Base-by-base conservation (phyloP, 257 asterid genomes). In the Cinchona pubescens region DNA sequence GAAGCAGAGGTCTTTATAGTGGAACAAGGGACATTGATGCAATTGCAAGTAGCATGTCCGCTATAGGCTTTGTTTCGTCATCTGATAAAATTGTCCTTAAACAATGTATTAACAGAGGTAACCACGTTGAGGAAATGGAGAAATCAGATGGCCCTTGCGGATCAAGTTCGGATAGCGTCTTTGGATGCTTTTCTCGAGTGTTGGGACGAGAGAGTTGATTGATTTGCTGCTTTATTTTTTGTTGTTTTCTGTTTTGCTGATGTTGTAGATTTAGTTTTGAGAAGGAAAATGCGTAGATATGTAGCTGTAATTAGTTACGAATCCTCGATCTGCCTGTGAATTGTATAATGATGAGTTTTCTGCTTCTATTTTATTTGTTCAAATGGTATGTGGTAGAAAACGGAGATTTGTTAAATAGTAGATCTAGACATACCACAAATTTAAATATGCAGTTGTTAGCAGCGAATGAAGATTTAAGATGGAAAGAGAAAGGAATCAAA, bases 1-100 rank as follows among this genome's bases (percentile, higher is more conserved):
- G 97, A 73, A 90, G 89, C 80, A 78, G 96, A 76, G 97, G 97
- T 29, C 81, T 90, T 7, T 94, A 90, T 65, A 72, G 83, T 49
- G 97, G 96, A 49, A 82, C 83, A 5, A 79, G 75, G 62, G 94
- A 86, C 45, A 81, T 87, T 29, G 89, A 73, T 69, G 85, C 89
- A 27, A 58, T 80, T 13, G 49, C 82, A 13, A 79, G 67, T 46
- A 75, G 88, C 79, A 72, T 87, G 69, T 71, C 90, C 25, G 72
- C 80, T 5, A 81, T 85, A 82, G 87, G 90, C 53, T 60, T 89
- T 74, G 80, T 76, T 38, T 75, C 83, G n/a, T 46, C 88, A 42
- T 76, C 90, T 0, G 92, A 83, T 69, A 86, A 69, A 72, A 70
- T 87, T 15, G 58, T 79, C 29, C 30, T 25, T 2, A 30, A 56